A percentile compares a stretch with the other conserved stretches of the same genome.
phyloP scores from a whole-genome alignment of 352 stramenopile species.

The Pythium phragmitis region DNA sequence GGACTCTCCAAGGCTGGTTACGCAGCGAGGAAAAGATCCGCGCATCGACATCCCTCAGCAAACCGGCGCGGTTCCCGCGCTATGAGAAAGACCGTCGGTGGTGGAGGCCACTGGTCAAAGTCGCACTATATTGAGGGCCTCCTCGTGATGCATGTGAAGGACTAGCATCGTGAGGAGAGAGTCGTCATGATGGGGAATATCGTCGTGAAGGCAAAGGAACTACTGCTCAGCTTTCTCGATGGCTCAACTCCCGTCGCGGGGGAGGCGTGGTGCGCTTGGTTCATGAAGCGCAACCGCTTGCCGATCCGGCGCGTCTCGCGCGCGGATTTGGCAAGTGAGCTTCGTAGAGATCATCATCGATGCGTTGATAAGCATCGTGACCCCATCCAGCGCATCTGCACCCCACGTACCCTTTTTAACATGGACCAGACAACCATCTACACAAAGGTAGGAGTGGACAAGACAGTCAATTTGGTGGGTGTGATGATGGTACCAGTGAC shows the following conservation, averaged over 20 bases:
- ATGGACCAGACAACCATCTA: slow-evolving; percentile 12
- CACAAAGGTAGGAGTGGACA: neutral
- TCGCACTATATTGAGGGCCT: neutral
- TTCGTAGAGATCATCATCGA: neutral
- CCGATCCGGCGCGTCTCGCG: slow-evolving; percentile 1
- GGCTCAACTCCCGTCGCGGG: neutral
- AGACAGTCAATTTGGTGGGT: slow-evolving; percentile 9
- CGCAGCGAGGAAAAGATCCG: neutral
- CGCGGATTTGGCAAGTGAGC: neutral
- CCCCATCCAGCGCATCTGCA: neutral
- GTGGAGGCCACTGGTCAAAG: neutral
- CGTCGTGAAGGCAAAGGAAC: neutral
- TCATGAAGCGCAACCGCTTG: slow-evolving; percentile 4
- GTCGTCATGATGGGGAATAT: neutral
- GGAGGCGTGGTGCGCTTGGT: neutral
- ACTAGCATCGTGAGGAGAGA: slow-evolving; percentile 2
- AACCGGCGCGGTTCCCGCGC: neutral
- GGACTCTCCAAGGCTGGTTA: neutral
- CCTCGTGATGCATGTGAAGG: slow-evolving; percentile 11
- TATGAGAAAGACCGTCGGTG: slow-evolving; percentile 7
- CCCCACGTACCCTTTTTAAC: slow-evolving; percentile 3
- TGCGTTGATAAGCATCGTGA: neutral
- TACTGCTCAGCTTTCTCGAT: slow-evolving; percentile 6
- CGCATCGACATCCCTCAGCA: neutral
- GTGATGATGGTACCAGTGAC: neutral